These are phyloP conservation scores for Silene vulgaris DNA, from an alignment of 179 eudicot species.

Conservation along the genomic window DNA sequence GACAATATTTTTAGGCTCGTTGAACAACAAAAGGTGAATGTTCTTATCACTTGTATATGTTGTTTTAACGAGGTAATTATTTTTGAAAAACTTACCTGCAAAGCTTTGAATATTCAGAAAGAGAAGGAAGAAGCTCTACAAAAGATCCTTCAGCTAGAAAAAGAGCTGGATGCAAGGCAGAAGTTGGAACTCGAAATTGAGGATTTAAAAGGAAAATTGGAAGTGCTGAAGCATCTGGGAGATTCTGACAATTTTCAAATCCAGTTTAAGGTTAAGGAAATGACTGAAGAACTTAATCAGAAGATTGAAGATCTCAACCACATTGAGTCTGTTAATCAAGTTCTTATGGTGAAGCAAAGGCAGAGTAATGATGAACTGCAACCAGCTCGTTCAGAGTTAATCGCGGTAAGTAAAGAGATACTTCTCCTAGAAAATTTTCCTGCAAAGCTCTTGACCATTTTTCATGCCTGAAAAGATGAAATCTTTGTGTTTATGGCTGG, in stretches of 20 bases:
- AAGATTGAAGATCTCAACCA: slow-evolving; percentile 45
- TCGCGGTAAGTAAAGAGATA: slow-evolving; percentile 40
- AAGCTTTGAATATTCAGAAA: slow-evolving; percentile 45
- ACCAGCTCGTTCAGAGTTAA: slow-evolving; percentile 58
- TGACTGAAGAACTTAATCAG: slow-evolving; percentile 34
- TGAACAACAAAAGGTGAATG: slow-evolving; percentile 71
- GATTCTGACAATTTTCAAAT: slow-evolving; percentile 60
- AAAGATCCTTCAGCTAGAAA: slow-evolving; percentile 58
- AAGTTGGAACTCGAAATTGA: slow-evolving; percentile 74
- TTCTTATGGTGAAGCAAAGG: slow-evolving; percentile 52
- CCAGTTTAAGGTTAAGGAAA: slow-evolving; percentile 42
- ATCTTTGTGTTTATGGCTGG: background rate
- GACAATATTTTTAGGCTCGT: slow-evolving; percentile 71
- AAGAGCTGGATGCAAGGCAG: slow-evolving; percentile 64
- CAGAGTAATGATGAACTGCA: slow-evolving; percentile 79
- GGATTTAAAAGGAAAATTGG: slow-evolving; percentile 71
- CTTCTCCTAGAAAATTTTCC: background rate
- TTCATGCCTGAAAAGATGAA: background rate
- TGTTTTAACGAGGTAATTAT: background rate
- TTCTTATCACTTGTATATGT: background rate
- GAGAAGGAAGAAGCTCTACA: slow-evolving; percentile 71
- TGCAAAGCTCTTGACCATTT: background rate
- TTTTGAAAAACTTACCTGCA: background rate
- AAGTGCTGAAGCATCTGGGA: slow-evolving; percentile 73
- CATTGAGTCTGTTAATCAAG: slow-evolving; percentile 47